phyloP scores from a whole-genome alignment of 495 filamentous ascomycete species.

The Hypoxylon rickii region DNA sequence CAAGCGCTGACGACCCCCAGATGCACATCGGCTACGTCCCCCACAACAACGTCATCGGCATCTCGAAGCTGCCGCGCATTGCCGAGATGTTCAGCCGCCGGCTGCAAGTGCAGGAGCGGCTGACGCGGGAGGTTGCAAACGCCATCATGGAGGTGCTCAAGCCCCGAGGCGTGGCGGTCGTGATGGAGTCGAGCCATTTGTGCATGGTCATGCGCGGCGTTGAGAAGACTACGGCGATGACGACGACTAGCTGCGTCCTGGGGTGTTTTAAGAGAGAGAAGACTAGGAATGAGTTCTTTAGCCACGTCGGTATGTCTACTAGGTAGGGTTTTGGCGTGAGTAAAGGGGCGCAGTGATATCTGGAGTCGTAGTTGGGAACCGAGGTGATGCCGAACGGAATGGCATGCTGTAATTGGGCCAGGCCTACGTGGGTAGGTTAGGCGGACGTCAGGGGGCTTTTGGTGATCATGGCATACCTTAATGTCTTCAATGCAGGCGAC shows the following conservation, averaged over 20 bases:
- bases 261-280: slow-evolving; percentile 93
- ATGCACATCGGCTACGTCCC: slow-evolving; percentile 99
- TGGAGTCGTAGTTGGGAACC: too few relatives aligned
- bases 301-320: slow-evolving; percentile 67
- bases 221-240: slow-evolving; percentile 82
- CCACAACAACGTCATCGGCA: slow-evolving; percentile 79
- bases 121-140: slow-evolving; percentile 95
- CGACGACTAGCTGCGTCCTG: slow-evolving; percentile 94
- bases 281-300: slow-evolving; percentile 93
- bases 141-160: slow-evolving; percentile 90
- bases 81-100: slow-evolving; percentile 96
- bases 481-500: too few relatives aligned
- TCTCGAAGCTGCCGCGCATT: slow-evolving; percentile 92
- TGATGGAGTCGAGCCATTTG: slow-evolving; percentile 95
- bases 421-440: too few relatives aligned
- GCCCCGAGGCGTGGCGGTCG: slow-evolving; percentile 93
- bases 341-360: too few relatives aligned
- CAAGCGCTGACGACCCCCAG: too few relatives aligned
- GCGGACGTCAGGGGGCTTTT: too few relatives aligned
- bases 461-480: too few relatives aligned
- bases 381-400: too few relatives aligned
- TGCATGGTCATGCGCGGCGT: slow-evolving; percentile 98
- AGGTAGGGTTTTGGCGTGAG: too few relatives aligned
- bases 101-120: slow-evolving; percentile 91
- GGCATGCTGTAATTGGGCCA: too few relatives aligned